phyloP scores from a whole-genome alignment of 2,329 filamentous ascomycete genomes.

The Colletotrichum lentis region DNA sequence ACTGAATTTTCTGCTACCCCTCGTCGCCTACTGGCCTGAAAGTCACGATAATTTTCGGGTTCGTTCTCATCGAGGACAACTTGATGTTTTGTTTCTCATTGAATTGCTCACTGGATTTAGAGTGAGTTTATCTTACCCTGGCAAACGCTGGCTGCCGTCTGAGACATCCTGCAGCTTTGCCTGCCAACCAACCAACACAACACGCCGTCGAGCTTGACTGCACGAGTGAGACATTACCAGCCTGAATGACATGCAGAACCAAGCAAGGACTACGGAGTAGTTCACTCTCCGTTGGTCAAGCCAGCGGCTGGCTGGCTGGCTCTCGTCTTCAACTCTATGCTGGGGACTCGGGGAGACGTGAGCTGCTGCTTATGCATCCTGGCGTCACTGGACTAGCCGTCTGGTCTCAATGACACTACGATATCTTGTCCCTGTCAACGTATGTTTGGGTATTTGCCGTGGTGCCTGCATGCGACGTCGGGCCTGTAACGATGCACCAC shows the following conservation, averaged over 20 bases:
- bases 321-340: neutral
- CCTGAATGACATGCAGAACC: constrained; percentile 1
- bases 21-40: neutral
- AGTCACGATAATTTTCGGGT: constrained; percentile 31
- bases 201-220: neutral
- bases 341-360: neutral
- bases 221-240: neutral
- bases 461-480: too few species aligned
- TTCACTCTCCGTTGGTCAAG: neutral
- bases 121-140: neutral
- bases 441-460: too few species aligned
- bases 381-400: too few species aligned
- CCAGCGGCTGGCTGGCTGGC: neutral
- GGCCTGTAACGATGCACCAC: too few species aligned
- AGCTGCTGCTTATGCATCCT: neutral
- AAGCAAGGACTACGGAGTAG: too few species aligned
- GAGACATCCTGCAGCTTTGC: neutral
- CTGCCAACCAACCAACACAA: neutral
- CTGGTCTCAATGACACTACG: too few species aligned
- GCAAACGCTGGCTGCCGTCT: too few species aligned
- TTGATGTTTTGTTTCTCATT: neutral
- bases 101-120: too few species aligned
- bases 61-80: neutral
- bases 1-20: constrained; percentile 23
- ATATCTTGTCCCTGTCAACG: too few species aligned